Percentiles rank a stretch among this genome's conserved stretches.
Evolutionary conservation across 805 yeast species (phyloP).

Genomic region (Jamesozyma rosinii): DNA sequence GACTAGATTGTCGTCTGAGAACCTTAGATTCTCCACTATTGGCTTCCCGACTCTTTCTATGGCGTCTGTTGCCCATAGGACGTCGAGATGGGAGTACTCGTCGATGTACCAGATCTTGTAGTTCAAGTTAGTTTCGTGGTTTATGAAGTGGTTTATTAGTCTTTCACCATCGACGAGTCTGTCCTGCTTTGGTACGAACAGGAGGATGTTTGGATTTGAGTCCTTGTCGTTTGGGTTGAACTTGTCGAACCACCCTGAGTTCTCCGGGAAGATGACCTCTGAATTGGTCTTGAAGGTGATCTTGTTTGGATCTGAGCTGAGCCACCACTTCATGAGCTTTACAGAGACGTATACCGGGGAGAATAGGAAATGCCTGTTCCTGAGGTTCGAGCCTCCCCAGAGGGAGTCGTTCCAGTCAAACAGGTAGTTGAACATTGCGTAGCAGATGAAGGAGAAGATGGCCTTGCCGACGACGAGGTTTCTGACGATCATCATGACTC

Average conservation of each 20-base stretch:
- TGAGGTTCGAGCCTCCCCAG: slow-evolving; percentile 56
- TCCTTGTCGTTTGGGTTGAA: slow-evolving; percentile 8
- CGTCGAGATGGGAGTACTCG: slow-evolving; percentile 79
- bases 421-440: slow-evolving; percentile 73
- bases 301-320: slow-evolving; percentile 35
- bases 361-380: slow-evolving; percentile 71
- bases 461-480: slow-evolving; percentile 38
- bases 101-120: slow-evolving; percentile 36
- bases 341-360: slow-evolving; percentile 81
- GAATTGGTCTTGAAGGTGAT: slow-evolving; percentile 34
- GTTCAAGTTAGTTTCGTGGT: slow-evolving; percentile 38
- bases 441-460: slow-evolving; percentile 55
- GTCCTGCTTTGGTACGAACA: slow-evolving; percentile 68
- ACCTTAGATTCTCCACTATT: slow-evolving; percentile 30
- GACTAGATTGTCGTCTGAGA: not conserved
- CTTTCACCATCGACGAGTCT: slow-evolving; percentile 69
- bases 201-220: slow-evolving; percentile 47
- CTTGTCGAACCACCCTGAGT: slow-evolving; percentile 42
- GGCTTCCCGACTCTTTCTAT: slow-evolving; percentile 52
- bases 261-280: slow-evolving; percentile 40
- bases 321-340: slow-evolving; percentile 89
- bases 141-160: slow-evolving; percentile 53
- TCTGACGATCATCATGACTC: slow-evolving; percentile 58
- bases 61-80: slow-evolving; percentile 84
- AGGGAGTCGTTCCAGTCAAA: slow-evolving; percentile 78